Conservation (phyloP, 108 stramenopile species). For the Cyclotella sp. region DNA sequence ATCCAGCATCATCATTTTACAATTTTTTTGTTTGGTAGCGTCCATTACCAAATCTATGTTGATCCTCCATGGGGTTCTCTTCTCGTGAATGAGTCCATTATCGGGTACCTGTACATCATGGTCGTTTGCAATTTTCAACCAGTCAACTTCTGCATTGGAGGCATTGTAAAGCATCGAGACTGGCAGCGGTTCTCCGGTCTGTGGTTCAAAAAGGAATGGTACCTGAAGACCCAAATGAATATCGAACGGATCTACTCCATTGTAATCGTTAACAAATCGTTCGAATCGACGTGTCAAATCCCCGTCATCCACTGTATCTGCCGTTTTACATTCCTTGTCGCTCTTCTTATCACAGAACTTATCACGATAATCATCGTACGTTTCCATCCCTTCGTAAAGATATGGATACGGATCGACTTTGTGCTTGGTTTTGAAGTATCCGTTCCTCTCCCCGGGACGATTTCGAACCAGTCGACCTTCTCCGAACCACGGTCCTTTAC, state of each 20-base stretch:
- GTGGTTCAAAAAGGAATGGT: constrained; percentile 15
- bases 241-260: constrained; percentile 52
- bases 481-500: constrained; percentile 50
- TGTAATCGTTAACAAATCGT: constrained; percentile 46
- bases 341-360: constrained; percentile 13
- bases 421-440: constrained; percentile 29
- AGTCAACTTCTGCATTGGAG: constrained; percentile 38
- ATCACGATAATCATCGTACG: constrained; percentile 23
- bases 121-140: constrained; percentile 34
- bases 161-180: constrained; percentile 45
- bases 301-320: constrained; percentile 44
- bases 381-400: constrained; percentile 34
- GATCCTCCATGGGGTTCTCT: constrained; percentile 40
- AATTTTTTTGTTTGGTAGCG: constrained; percentile 47
- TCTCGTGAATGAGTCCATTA: constrained; percentile 28
- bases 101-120: constrained; percentile 10
- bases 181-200: constrained; percentile 44
- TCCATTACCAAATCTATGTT: constrained; percentile 35
- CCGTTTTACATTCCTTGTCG: neutral
- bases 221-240: constrained; percentile 49
- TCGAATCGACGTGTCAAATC: constrained; percentile 37
- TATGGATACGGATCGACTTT: constrained; percentile 49
- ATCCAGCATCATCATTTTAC: constrained; percentile 36
- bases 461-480: constrained; percentile 25
- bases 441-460: constrained; percentile 20